phyloP scores from a whole-genome alignment of 495 filamentous ascomycete species.

The Aspergillus avenaceus region DNA sequence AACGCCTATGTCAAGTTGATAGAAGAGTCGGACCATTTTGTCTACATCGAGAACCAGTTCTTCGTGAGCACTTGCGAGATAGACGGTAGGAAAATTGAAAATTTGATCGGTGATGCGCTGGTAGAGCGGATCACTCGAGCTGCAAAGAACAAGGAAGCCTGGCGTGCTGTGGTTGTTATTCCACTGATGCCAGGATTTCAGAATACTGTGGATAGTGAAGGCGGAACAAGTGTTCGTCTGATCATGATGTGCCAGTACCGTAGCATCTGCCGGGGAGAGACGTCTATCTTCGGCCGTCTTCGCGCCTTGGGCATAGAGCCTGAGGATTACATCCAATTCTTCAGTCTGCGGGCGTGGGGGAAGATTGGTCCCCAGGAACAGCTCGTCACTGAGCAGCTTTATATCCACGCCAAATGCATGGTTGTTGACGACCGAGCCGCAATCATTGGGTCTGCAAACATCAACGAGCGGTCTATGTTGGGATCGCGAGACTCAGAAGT shows the following conservation, averaged over 20 bases:
- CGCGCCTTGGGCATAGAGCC: constrained; percentile 83
- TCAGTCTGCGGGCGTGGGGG: constrained; percentile 88
- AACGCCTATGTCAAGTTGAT: constrained; percentile 94
- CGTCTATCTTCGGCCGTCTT: constrained; percentile 86
- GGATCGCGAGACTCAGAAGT: constrained; percentile 89
- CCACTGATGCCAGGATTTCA: constrained; percentile 98
- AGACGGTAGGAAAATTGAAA: constrained; percentile 81
- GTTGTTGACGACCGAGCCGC: constrained; percentile 91
- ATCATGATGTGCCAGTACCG: constrained; percentile 99
- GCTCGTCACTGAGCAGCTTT: constrained; percentile 92
- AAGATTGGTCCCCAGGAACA: constrained; percentile 78
- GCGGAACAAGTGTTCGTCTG: constrained; percentile 87
- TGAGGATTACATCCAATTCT: constrained; percentile 96
- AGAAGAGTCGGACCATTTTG: constrained; percentile 90
- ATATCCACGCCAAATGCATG: constrained; percentile 98
- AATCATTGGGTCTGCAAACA: constrained; percentile 97
- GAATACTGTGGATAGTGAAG: constrained; percentile 89
- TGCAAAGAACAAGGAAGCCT: constrained; percentile 77
- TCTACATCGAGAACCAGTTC: constrained; percentile 99
- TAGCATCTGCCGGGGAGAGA: constrained; percentile 91
- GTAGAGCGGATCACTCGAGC: constrained; percentile 88
- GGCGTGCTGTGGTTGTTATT: constrained; percentile 92
- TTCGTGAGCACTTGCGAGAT: constrained; percentile 93
- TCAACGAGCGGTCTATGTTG: constrained; percentile 96
- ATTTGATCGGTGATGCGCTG: constrained; percentile 90